These are phyloP conservation scores for Populus tomentosa DNA, from an alignment of 441 rosid species.

Conservation along the genomic window DNA sequence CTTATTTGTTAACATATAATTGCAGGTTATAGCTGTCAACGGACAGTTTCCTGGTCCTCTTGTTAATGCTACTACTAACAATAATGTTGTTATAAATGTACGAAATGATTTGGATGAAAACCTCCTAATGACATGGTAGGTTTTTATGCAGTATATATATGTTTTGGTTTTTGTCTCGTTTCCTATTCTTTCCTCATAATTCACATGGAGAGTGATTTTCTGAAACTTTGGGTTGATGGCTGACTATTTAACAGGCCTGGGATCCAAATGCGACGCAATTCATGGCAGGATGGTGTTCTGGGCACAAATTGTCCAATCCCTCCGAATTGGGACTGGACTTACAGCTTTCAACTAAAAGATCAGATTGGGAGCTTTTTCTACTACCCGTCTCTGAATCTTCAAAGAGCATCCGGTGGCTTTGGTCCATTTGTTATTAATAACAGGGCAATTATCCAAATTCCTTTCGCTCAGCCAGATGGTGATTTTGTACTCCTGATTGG, in stretches of 20 bases:
- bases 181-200: neutral
- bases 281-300: slow-evolving; percentile 88
- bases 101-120: slow-evolving; percentile 62
- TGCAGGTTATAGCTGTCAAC: slow-evolving; percentile 84
- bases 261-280: slow-evolving; percentile 72
- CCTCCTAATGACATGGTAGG: slow-evolving; percentile 81
- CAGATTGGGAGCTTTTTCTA: slow-evolving; percentile 94
- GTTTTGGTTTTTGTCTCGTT: neutral
- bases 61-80: slow-evolving; percentile 72
- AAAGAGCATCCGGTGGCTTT: slow-evolving; percentile 89
- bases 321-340: slow-evolving; percentile 57
- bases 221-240: slow-evolving; percentile 8
- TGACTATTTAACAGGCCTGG: slow-evolving; percentile 57
- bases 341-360: slow-evolving; percentile 86
- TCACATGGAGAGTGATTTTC: neutral
- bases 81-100: slow-evolving; percentile 64
- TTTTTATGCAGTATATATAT: neutral
- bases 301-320: slow-evolving; percentile 90
- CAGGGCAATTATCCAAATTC: slow-evolving; percentile 52
- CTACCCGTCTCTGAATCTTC: slow-evolving; percentile 71
- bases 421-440: slow-evolving; percentile 76
- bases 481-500: slow-evolving; percentile 68
- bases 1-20: slow-evolving; percentile 7
- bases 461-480: slow-evolving; percentile 75
- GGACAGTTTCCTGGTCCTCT: slow-evolving; percentile 74